Evolutionary conservation across 257 asterid species (phyloP).

Genomic region (Thymus mandschuricus): DNA sequence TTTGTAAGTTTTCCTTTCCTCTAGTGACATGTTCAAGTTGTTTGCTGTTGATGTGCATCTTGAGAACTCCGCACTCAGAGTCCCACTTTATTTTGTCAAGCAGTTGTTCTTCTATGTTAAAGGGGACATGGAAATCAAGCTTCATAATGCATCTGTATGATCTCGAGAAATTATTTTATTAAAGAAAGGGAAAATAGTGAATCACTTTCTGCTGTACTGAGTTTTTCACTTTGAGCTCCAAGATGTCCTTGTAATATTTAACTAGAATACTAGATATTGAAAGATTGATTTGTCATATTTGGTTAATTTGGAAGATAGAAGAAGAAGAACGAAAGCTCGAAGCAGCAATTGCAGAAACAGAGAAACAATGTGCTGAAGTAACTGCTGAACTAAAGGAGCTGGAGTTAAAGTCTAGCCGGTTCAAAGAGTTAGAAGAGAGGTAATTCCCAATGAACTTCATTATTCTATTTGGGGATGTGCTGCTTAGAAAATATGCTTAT

Average conservation of each 20-base stretch:
- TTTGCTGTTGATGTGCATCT: not conserved
- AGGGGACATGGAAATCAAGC: slow-evolving; percentile 27
- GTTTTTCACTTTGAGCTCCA: slow-evolving; percentile 20
- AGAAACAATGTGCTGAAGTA: slow-evolving; percentile 85
- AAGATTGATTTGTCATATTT: slow-evolving; percentile 30
- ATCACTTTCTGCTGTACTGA: slow-evolving; percentile 3
- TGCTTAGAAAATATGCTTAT: slow-evolving; percentile 23
- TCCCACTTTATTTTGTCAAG: slow-evolving; percentile 1
- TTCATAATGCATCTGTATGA: not conserved
- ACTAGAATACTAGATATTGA: slow-evolving; percentile 1
- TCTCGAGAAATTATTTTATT: slow-evolving; percentile 12
- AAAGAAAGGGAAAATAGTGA: slow-evolving; percentile 10
- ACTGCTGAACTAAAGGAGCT: slow-evolving; percentile 81
- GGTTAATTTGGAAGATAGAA: slow-evolving; percentile 66
- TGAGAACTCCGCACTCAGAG: not conserved
- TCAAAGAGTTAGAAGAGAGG: slow-evolving; percentile 98
- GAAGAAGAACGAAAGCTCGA: slow-evolving; percentile 96
- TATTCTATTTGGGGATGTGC: not conserved
- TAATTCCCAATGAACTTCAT: slow-evolving; percentile 39
- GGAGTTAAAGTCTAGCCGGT: slow-evolving; percentile 84
- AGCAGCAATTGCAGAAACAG: slow-evolving; percentile 95
- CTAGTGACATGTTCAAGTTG: not conserved
- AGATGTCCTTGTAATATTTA: slow-evolving; percentile 18
- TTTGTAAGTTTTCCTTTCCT: slow-evolving; percentile 9
- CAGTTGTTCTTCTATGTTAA: not conserved